Evolutionary conservation across 108 stramenopile species (phyloP).

Genomic region (Cyclotella kingstonii): DNA sequence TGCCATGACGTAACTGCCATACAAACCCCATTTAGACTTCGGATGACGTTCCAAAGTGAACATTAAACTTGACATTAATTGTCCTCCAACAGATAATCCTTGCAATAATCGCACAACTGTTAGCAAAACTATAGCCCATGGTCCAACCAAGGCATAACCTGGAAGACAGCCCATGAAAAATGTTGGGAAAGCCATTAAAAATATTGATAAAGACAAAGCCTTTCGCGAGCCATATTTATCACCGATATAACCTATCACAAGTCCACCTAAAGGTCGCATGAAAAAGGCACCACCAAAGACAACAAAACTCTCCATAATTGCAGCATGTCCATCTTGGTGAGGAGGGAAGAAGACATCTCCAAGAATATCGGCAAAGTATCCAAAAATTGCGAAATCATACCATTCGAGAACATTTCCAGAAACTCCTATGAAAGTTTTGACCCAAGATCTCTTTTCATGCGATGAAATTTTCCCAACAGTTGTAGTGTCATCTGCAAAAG

Average conservation of each 20-base stretch:
- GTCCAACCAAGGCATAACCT: conserved; percentile 27
- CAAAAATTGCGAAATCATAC: conserved; percentile 59
- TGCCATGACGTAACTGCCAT: conserved; percentile 62
- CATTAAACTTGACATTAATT: conserved; percentile 37
- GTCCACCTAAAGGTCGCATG: conserved; percentile 41
- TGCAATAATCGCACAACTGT: conserved; percentile 41
- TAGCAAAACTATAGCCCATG: conserved; percentile 28
- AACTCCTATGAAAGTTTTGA: conserved; percentile 27
- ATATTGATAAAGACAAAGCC: conserved; percentile 36
- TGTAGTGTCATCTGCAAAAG: too few relatives aligned
- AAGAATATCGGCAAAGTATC: conserved; percentile 45
- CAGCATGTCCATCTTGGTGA: conserved; percentile 32
- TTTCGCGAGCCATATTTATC: conserved; percentile 40
- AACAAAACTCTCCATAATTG: conserved; percentile 39
- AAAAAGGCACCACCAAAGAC: conserved; percentile 56
- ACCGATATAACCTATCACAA: conserved; percentile 37
- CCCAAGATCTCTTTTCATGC: too few relatives aligned
- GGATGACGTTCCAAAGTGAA: conserved; percentile 42
- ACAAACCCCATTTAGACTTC: conserved; percentile 43
- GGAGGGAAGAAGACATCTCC: conserved; percentile 50
- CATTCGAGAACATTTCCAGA: conserved; percentile 49
- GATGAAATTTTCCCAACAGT: too few relatives aligned
- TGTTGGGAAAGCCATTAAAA: conserved; percentile 44
- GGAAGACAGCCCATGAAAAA: conserved; percentile 47
- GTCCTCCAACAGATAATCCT: conserved; percentile 44